Evolutionary conservation across 2,329 filamentous ascomycete genomes (phyloP).

Genomic region (Ustulina deusta): DNA sequence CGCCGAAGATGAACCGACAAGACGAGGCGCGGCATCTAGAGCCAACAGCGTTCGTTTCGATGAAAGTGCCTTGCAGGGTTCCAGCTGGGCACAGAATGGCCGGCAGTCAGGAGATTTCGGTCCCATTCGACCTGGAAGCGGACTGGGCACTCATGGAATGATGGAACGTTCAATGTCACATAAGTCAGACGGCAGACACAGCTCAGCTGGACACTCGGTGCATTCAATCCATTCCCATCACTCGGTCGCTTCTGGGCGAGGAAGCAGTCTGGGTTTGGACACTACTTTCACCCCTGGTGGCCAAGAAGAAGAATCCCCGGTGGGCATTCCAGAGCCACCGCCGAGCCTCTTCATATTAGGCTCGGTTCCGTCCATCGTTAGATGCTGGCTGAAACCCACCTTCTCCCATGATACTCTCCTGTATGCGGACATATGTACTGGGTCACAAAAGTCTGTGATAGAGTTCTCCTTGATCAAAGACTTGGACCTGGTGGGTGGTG

Average conservation of each 20-base stretch:
- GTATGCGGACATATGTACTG: constrained; percentile 92
- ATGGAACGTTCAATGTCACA: constrained; percentile 93
- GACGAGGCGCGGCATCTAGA: constrained; percentile 86
- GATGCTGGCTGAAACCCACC: constrained; percentile 92
- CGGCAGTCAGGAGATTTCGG: constrained; percentile 87
- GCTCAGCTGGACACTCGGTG: constrained; percentile 87
- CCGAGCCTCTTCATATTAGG: constrained; percentile 88
- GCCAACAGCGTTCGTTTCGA: constrained; percentile 98
- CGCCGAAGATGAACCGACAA: constrained; percentile 85
- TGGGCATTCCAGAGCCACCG: constrained; percentile 79
- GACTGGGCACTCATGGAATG: constrained; percentile 81
- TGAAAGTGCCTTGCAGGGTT: constrained; percentile 91
- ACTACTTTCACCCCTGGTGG: constrained; percentile 73
- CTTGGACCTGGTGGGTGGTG: constrained; percentile 75
- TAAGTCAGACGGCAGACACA: constrained; percentile 95
- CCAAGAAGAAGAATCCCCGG: constrained; percentile 75
- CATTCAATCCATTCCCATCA: constrained; percentile 72
- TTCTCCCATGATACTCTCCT: constrained; percentile 91
- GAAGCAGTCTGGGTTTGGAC: constrained; percentile 89
- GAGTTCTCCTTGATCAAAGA: constrained; percentile 80
- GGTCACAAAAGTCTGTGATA: constrained; percentile 88
- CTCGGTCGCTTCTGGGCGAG: constrained; percentile 81
- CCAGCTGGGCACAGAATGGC: constrained; percentile 83
- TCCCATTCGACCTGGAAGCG: constrained; percentile 80
- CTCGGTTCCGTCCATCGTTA: constrained; percentile 91